Evolutionary conservation across 208 protist genomes (phyloP).

Genomic region (Leishmania arabica): DNA sequence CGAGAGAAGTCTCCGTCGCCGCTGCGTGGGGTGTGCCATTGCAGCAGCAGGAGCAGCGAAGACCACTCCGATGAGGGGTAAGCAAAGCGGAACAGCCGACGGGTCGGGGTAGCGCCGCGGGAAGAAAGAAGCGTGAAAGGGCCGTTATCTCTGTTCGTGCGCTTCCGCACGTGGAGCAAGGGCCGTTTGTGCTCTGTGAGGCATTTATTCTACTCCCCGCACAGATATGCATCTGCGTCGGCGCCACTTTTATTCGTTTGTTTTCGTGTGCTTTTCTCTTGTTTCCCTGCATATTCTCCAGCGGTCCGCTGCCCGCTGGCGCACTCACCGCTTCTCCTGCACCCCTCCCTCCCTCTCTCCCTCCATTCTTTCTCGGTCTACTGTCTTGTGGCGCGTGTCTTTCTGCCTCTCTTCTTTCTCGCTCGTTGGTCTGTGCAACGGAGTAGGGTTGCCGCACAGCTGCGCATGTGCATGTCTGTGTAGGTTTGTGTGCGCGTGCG

Average conservation of each 20-base stretch:
- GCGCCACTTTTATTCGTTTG: background rate
- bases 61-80: background rate
- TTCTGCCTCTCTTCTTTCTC: background rate
- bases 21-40: background rate
- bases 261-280: slow-evolving; percentile 2
- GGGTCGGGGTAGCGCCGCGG: background rate
- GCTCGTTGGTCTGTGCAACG: background rate
- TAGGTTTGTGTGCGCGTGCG: background rate
- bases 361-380: background rate
- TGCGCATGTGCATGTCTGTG: background rate
- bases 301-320: background rate
- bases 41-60: background rate
- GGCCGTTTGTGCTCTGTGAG: background rate
- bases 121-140: background rate
- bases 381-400: background rate
- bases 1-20: background rate
- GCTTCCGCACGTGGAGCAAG: background rate
- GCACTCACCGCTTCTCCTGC: background rate
- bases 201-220: background rate
- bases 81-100: background rate
- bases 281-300: background rate
- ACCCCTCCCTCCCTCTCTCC: too few species aligned
- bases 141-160: background rate
- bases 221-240: background rate
- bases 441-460: background rate